Percentiles rank a stretch among this genome's conserved stretches.
These are phyloP conservation scores for Debaryomyces singareniensis DNA, from an alignment of 1,139 yeast genomes.

Conservation along the genomic window DNA sequence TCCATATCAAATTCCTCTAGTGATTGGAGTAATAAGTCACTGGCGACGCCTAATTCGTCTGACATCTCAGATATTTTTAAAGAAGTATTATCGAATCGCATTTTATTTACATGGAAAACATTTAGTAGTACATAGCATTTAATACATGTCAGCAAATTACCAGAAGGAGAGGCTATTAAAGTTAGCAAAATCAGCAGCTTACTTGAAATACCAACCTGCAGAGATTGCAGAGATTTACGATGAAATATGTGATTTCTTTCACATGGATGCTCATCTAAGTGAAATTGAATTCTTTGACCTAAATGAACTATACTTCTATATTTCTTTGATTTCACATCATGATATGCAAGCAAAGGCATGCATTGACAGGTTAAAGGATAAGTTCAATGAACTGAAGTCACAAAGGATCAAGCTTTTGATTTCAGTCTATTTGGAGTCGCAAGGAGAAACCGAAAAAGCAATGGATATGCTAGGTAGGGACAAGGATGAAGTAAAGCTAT, in stretches of 20 bases:
- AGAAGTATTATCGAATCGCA: no score
- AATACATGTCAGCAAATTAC: no score
- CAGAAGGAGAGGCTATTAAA: slow-evolving; percentile 20
- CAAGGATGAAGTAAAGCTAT: slow-evolving; percentile 30
- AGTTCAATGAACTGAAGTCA: slow-evolving; percentile 48
- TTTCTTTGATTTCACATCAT: slow-evolving; percentile 55
- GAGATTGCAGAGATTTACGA: slow-evolving; percentile 25
- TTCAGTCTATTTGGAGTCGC: slow-evolving; percentile 53
- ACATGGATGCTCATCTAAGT: slow-evolving; percentile 21
- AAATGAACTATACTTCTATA: slow-evolving; percentile 66
- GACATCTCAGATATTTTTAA: slow-evolving; percentile 10
- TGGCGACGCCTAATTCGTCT: slow-evolving; percentile 13
- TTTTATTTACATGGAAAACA: no score
- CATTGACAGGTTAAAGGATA: slow-evolving; percentile 59
- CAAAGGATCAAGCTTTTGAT: slow-evolving; percentile 55
- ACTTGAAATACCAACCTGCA: slow-evolving; percentile 28
- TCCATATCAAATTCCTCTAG: slow-evolving; percentile 20
- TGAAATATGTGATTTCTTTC: slow-evolving; percentile 27
- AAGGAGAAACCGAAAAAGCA: slow-evolving; percentile 32
- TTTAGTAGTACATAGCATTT: no score
- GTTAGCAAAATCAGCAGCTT: slow-evolving; percentile 27
- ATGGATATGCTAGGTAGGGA: slow-evolving; percentile 29
- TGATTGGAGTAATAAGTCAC: slow-evolving; percentile 15
- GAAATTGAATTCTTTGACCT: slow-evolving; percentile 52
- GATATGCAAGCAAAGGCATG: slow-evolving; percentile 67